Conservation (phyloP, 352 stramenopile species). For the Globisporangium middletonii region DNA sequence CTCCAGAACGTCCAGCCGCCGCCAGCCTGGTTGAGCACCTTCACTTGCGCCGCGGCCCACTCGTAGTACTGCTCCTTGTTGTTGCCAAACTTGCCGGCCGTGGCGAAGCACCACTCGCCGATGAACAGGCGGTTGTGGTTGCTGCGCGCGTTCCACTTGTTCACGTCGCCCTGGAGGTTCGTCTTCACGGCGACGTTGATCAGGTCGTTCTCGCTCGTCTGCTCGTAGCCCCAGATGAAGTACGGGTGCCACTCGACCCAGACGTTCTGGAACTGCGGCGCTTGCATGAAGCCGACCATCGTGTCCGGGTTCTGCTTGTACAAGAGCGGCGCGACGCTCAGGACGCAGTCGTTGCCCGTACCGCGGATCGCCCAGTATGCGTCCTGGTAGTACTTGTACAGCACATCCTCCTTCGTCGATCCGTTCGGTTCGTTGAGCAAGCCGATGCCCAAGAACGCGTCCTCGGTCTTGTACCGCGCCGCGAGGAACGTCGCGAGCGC, state of each 20-base stretch:
- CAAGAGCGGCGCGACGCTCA: conserved; percentile 22
- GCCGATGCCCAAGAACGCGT: conserved; percentile 65
- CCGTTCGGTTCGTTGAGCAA: conserved; percentile 69
- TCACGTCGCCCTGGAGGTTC: conserved; percentile 31
- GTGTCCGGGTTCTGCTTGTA: too few species aligned
- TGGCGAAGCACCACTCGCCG: conserved; percentile 44
- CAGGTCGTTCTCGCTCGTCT: conserved; percentile 44
- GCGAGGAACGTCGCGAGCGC: conserved; percentile 44
- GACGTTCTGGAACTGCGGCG: too few species aligned
- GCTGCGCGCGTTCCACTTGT: conserved; percentile 31
- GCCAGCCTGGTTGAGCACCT: conserved; percentile 44
- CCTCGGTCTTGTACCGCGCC: conserved; percentile 53
- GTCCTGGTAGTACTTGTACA: conserved; percentile 74
- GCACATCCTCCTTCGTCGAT: conserved; percentile 36
- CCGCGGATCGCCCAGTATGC: conserved; percentile 55
- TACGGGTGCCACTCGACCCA: conserved; percentile 62
- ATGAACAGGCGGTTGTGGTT: conserved; percentile 41
- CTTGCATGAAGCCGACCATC: too few species aligned
- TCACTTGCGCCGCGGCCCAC: conserved; percentile 38
- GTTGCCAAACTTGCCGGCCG: conserved; percentile 45
- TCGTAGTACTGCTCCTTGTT: conserved; percentile 34
- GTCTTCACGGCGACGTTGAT: conserved; percentile 35
- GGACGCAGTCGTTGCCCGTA: conserved; percentile 55
- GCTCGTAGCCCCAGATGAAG: conserved; percentile 78
- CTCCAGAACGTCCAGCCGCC: conserved; percentile 75